Percentiles rank a stretch among this genome's conserved stretches.
Conservation (phyloP, 305 asterid species). For the Petunia hybrid region DNA sequence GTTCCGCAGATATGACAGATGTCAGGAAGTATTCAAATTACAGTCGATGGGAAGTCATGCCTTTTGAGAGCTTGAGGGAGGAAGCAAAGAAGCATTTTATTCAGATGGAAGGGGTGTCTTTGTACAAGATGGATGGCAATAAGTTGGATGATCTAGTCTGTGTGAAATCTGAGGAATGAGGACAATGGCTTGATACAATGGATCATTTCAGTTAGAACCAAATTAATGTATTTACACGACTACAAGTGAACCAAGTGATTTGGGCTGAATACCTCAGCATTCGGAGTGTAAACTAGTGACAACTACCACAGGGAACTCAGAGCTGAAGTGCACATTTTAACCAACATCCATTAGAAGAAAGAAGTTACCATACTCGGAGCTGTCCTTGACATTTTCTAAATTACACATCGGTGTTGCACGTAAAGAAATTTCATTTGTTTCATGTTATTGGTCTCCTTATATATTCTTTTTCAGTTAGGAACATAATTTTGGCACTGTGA, state of each 20-base stretch:
- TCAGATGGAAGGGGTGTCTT: constrained; percentile 83
- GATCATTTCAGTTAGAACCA: not conserved
- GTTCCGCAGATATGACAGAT: constrained; percentile 76
- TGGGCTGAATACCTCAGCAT: not conserved
- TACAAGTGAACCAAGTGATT: constrained; percentile 18
- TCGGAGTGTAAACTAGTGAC: constrained; percentile 14
- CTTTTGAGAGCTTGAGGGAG: constrained; percentile 61
- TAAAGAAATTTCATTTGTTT: not conserved
- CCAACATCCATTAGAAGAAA: constrained; percentile 1
- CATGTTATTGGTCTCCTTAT: not conserved
- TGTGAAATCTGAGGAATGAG: constrained; percentile 47
- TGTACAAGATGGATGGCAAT: constrained; percentile 96
- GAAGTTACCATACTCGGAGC: not conserved
- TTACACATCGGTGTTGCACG: not conserved
- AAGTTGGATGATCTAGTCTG: constrained; percentile 94
- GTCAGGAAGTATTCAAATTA: constrained; percentile 78
- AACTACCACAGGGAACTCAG: not conserved
- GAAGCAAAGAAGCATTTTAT: constrained; percentile 64
- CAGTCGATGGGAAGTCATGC: constrained; percentile 89
- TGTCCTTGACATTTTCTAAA: not conserved
- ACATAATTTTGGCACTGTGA: not conserved
- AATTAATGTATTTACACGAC: constrained; percentile 2
- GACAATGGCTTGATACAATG: not conserved
- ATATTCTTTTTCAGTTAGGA: not conserved
- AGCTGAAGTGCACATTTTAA: not conserved